phyloP scores from a whole-genome alignment of 768 basidiomycete genomes.

The Sistotremastrum niveocremeum region DNA sequence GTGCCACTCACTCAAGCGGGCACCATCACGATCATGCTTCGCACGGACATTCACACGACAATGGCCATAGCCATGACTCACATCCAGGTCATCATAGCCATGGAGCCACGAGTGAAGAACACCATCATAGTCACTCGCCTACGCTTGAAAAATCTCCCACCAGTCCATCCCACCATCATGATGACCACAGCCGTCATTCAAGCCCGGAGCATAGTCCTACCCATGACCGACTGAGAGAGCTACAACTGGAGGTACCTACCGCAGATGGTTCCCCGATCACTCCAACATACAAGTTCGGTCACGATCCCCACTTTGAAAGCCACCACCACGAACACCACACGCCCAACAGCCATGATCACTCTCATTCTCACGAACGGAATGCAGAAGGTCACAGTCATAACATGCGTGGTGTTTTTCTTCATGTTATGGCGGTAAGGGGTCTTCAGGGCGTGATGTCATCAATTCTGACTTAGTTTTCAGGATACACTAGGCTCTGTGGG shows the following conservation, averaged over 20 bases:
- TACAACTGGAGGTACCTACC: too few species aligned
- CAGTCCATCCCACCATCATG: conserved; percentile 5
- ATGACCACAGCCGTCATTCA: conserved; percentile 6
- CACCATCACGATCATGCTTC: conserved; percentile 2
- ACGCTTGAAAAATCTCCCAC: too few species aligned
- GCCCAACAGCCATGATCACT: conserved; percentile 27
- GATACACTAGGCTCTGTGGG: conserved; percentile 96
- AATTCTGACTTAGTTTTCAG: conserved; percentile 21
- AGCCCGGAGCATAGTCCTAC: too few species aligned
- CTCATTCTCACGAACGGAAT: conserved; percentile 24
- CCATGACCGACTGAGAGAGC: too few species aligned
- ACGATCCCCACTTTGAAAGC: conserved; percentile 32
- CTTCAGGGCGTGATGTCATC: not conserved
- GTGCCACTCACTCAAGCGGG: conserved; percentile 8
- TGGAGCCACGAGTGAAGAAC: not conserved
- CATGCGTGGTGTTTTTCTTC: conserved; percentile 97
- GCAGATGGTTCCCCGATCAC: conserved; percentile 39
- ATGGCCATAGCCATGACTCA: conserved; percentile 18
- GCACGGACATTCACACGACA: conserved; percentile 19
- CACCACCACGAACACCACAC: conserved; percentile 18
- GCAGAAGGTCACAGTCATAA: conserved; percentile 85
- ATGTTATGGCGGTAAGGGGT: conserved; percentile 78
- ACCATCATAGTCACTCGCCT: too few species aligned
- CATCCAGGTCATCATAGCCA: conserved; percentile 14
- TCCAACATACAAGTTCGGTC: conserved; percentile 44